Conservation (phyloP, 2,329 filamentous ascomycete species). For the Diaporthe batatas region DNA sequence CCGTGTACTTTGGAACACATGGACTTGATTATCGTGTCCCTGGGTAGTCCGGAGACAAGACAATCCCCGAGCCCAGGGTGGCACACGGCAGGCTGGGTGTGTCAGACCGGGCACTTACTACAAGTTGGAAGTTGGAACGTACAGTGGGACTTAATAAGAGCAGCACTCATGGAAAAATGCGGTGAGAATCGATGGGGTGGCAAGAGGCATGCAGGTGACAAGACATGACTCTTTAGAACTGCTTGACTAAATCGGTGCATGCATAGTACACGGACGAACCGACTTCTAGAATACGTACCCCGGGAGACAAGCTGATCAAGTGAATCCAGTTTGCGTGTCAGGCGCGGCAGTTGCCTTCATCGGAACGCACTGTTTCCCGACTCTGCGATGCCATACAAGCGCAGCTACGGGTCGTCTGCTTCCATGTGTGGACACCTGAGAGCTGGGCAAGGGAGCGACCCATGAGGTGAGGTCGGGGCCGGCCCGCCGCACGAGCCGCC, state of each 20-base stretch:
- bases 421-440: neutral
- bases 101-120: neutral
- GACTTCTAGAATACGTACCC: neutral
- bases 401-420: neutral
- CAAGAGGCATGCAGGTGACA: neutral
- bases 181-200: neutral
- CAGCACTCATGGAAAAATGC: neutral
- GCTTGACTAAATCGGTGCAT: neutral
- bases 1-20: no score
- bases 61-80: neutral
- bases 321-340: neutral
- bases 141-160: neutral
- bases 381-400: neutral
- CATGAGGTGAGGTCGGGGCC: neutral
- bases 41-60: no score
- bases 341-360: neutral
- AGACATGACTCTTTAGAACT: conserved; percentile 14
- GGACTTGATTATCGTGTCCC: neutral
- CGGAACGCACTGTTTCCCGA: neutral
- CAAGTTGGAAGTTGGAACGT: neutral
- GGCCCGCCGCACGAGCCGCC: neutral
- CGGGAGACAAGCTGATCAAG: no score
- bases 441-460: neutral
- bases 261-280: neutral
- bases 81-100: neutral